Percentiles rank a stretch among this genome's conserved stretches.
Evolutionary conservation across 345 rosid species (phyloP).

Genomic region (Clarkia xantiana): DNA sequence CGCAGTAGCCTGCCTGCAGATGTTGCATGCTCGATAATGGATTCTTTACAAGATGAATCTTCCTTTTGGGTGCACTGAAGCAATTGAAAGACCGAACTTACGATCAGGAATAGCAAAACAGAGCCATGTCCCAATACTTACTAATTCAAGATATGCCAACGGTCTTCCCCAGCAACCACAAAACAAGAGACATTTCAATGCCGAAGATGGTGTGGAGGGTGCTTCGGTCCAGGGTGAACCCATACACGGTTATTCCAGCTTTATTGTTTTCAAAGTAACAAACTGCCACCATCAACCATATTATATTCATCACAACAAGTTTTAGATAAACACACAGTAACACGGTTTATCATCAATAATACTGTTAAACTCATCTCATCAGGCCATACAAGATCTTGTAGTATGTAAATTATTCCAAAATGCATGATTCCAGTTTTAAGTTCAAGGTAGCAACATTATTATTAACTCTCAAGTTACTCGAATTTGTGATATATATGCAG

Average conservation of each 20-base stretch:
- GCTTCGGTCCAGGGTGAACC: conserved; percentile 62
- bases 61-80: too few species aligned
- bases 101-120: too few species aligned
- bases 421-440: neutral
- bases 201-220: conserved; percentile 80
- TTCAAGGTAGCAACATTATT: too few species aligned
- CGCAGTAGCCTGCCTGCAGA: neutral
- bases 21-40: neutral
- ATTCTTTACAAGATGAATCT: too few species aligned
- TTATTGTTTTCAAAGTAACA: conserved; percentile 79
- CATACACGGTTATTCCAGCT: conserved; percentile 81
- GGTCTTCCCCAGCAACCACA: conserved; percentile 88
- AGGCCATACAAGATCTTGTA: neutral
- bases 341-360: too few species aligned
- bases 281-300: conserved; percentile 31
- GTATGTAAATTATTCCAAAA: neutral
- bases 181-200: conserved; percentile 69
- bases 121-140: neutral
- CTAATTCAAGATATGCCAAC: conserved; percentile 39
- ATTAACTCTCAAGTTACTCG: too few species aligned
- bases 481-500: too few species aligned
- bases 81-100: too few species aligned
- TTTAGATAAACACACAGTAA: too few species aligned
- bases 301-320: neutral
- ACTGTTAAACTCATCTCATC: neutral